Base-by-base conservation (phyloP, 108 stramenopile species). In the Nitzschia inconspicua region DNA sequence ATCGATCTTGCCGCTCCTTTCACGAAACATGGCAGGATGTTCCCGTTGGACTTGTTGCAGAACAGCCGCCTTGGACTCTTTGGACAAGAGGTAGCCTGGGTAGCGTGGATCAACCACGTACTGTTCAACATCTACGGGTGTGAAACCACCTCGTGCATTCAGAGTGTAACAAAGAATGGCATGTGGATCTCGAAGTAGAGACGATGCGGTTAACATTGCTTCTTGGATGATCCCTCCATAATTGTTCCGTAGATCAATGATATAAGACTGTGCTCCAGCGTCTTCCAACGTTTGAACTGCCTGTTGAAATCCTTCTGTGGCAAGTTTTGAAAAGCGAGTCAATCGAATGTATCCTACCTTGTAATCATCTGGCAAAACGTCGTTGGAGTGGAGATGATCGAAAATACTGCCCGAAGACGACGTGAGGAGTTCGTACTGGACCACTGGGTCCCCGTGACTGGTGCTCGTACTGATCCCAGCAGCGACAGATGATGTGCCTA, bases 221-320 rank as follows among this genome's bases (percentile, higher is more conserved):
- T 91, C 89, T 63, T 91, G 89, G 59, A 91, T 80, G 44, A 85
- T 72, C 18, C 90, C 90, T 39, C 89, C 89, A 34, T 91, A 91
- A 39, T 86, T 86, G 72, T 91, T 91, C 40, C 89, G 62, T 9
- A 91, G 43, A 65, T 91, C 89, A 29, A 91, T 73, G 3, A 91
- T 83, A 50, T 85, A 91, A n/a, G 84, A 83, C 46, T 78, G 43
- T 8, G 85, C 89, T 4, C 82, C 89, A n/a, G 66, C 77, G 16
- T 67, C 73, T 63, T 91, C 89, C 32, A 91, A 57, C 9, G 27
- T 57, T 25, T 70, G 62, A 10, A 87, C 69, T 27, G 89, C 89
- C 36, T 85, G 39, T 2, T 85, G 50, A 56, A 74, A 87, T 8
- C 82, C 85, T 43, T 68, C 60, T 5, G 89, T 91, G 10, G 85